phyloP scores from a whole-genome alignment of 2,329 filamentous ascomycete genomes.

The Hortaea werneckii region DNA sequence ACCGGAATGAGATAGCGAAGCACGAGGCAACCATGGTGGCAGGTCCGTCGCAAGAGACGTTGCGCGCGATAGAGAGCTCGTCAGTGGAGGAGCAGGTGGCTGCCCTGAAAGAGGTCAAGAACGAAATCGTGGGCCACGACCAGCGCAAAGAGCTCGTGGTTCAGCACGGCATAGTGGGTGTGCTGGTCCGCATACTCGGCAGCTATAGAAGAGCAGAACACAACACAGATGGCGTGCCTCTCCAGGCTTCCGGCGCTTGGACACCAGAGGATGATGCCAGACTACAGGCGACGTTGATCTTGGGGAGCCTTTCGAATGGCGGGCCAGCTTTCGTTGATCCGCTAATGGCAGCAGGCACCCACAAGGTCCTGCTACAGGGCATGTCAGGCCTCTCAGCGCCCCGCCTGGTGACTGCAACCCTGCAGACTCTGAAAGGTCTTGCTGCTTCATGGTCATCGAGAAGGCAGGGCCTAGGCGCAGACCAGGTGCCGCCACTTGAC shows the following conservation, averaged over 20 bases:
- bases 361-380: slow-evolving; percentile 63
- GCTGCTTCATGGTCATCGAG: slow-evolving; percentile 42
- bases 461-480: background rate
- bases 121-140: slow-evolving; percentile 78
- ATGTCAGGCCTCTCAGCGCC: slow-evolving; percentile 51
- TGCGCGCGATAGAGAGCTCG: background rate
- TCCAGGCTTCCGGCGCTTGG: slow-evolving; percentile 26
- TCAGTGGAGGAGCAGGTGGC: slow-evolving; percentile 32
- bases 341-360: slow-evolving; percentile 55
- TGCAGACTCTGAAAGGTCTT: slow-evolving; percentile 65
- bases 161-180: slow-evolving; percentile 55
- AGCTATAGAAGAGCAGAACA: slow-evolving; percentile 40
- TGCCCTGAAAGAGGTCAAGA: slow-evolving; percentile 67
- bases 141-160: slow-evolving; percentile 78
- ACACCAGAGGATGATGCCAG: slow-evolving; percentile 57
- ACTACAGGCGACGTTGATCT: slow-evolving; percentile 72
- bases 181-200: slow-evolving; percentile 46
- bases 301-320: slow-evolving; percentile 80
- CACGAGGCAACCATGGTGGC: background rate
- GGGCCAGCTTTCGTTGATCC: slow-evolving; percentile 70
- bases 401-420: slow-evolving; percentile 59
- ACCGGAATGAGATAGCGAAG: background rate
- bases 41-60: background rate
- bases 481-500: background rate
- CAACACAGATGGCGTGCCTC: slow-evolving; percentile 31